phyloP scores from a whole-genome alignment of 495 filamentous ascomycete species.

The Mycothermus thermophilus region DNA sequence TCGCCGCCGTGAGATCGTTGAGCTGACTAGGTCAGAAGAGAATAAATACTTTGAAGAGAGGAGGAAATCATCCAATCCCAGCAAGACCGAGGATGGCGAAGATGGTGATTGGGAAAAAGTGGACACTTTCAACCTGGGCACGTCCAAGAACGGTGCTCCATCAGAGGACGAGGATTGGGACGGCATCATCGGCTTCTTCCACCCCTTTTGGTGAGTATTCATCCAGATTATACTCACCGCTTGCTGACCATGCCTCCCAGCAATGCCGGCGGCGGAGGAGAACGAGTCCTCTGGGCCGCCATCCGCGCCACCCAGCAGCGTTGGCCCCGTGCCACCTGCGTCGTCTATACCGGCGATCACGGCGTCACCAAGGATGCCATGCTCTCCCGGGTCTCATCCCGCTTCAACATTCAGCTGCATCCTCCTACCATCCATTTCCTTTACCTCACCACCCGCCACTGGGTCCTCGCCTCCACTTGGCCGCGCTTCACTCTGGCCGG shows the following conservation, averaged over 20 bases:
- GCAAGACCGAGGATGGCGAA: constrained; percentile 50
- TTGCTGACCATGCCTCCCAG: too few relatives aligned
- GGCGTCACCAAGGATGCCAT: constrained; percentile 69
- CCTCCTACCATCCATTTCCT: constrained; percentile 72
- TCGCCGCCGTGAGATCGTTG: constrained; percentile 45
- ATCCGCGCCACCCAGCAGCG: constrained; percentile 79
- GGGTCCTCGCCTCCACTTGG: constrained; percentile 69
- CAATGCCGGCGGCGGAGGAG: constrained; percentile 91
- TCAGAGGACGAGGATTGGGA: constrained; percentile 51
- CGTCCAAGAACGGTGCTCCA: constrained; percentile 39
- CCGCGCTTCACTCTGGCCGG: constrained; percentile 90
- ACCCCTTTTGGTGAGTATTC: constrained; percentile 84
- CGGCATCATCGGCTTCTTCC: constrained; percentile 88
- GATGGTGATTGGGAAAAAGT: constrained; percentile 70
- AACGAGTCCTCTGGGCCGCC: constrained; percentile 93
- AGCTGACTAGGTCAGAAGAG: constrained; percentile 46
- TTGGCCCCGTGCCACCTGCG: constrained; percentile 76
- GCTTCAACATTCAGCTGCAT: constrained; percentile 87
- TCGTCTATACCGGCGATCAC: constrained; percentile 91
- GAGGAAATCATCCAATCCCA: too few relatives aligned
- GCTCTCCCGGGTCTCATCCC: constrained; percentile 61
- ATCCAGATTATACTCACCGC: too few relatives aligned
- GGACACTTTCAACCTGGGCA: constrained; percentile 39
- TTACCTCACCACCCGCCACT: constrained; percentile 76
- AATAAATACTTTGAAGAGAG: constrained; percentile 30